Evolutionary conservation across 495 filamentous ascomycete genomes (phyloP).

Genomic region (Podospora appendiculata): DNA sequence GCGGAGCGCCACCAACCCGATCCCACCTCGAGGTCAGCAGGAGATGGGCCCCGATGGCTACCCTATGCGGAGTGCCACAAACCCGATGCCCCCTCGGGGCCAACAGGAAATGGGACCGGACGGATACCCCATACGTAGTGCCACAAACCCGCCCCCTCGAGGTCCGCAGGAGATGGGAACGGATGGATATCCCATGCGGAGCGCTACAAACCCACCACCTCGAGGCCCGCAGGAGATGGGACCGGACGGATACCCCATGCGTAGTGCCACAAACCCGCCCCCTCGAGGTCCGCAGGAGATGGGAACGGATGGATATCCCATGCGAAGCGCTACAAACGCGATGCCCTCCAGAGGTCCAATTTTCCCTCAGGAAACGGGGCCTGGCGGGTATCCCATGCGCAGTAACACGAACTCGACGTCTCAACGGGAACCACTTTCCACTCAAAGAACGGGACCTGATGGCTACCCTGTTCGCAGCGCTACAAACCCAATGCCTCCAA

Average conservation of each 20-base stretch:
- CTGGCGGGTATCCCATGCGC: conserved; percentile 25
- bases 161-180: conserved; percentile 20
- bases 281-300: conserved; percentile 23
- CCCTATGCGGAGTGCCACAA: conserved; percentile 32
- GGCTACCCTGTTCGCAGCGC: conserved; percentile 30
- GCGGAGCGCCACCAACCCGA: conserved; percentile 32
- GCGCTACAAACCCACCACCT: conserved; percentile 22
- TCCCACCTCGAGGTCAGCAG: conserved; percentile 23
- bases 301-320: conserved; percentile 22
- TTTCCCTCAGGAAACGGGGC: conserved; percentile 19
- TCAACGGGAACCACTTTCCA: conserved; percentile 13
- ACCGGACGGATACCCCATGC: conserved; percentile 24
- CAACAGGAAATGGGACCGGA: conserved; percentile 10
- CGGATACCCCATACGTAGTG: conserved; percentile 30
- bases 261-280: conserved; percentile 24
- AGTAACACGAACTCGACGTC: conserved; percentile 23
- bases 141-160: conserved; percentile 21
- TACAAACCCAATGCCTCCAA: conserved; percentile 26
- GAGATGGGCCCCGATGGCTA: conserved; percentile 17
- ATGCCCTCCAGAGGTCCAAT: conserved; percentile 24
- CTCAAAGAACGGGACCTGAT: conserved; percentile 8
- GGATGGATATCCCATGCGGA: conserved; percentile 27
- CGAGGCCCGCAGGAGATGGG: conserved; percentile 21
- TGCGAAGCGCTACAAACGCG: conserved; percentile 23
- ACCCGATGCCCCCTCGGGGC: too few species aligned